Evolutionary conservation across 768 basidiomycete genomes (phyloP).

Genomic region (Suillus fuscotomentosus): DNA sequence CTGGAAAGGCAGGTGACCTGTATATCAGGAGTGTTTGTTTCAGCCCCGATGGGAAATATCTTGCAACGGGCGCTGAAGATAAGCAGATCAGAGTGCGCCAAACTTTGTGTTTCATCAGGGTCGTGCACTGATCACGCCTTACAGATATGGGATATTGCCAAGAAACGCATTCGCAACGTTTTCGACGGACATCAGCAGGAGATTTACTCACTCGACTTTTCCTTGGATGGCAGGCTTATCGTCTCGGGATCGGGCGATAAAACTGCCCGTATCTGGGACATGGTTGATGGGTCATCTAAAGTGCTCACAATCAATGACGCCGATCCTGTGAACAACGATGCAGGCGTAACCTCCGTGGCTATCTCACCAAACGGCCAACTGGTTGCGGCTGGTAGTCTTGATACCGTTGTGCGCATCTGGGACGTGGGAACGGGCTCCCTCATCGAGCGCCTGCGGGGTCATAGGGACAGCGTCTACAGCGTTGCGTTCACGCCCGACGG

Average conservation of each 20-base stretch:
- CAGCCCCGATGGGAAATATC: slow-evolving; percentile 29
- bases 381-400: slow-evolving; percentile 53
- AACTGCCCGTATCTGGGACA: slow-evolving; percentile 36
- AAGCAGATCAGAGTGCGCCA: slow-evolving; percentile 29
- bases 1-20: slow-evolving; percentile 72
- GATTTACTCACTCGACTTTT: slow-evolving; percentile 37
- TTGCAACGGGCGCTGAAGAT: slow-evolving; percentile 35
- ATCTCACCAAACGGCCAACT: slow-evolving; percentile 35
- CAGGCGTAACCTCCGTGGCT: slow-evolving; percentile 23
- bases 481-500: slow-evolving; percentile 29
- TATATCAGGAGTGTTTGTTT: slow-evolving; percentile 57
- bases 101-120: not conserved
- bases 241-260: slow-evolving; percentile 37
- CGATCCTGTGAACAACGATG: slow-evolving; percentile 19
- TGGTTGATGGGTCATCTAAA: slow-evolving; percentile 29
- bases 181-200: slow-evolving; percentile 32
- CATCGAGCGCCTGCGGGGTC: slow-evolving; percentile 20
- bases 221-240: slow-evolving; percentile 31
- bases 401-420: slow-evolving; percentile 53
- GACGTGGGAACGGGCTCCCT: slow-evolving; percentile 40
- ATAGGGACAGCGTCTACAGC: slow-evolving; percentile 29
- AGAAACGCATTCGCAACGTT: slow-evolving; percentile 26
- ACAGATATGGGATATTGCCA: slow-evolving; percentile 27
- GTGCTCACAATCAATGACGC: slow-evolving; percentile 27
- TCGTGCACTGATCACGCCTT: slow-evolving; percentile 4